Evolutionary conservation across 2,329 filamentous ascomycete species (phyloP).

Genomic region (Leptographium procerum): DNA sequence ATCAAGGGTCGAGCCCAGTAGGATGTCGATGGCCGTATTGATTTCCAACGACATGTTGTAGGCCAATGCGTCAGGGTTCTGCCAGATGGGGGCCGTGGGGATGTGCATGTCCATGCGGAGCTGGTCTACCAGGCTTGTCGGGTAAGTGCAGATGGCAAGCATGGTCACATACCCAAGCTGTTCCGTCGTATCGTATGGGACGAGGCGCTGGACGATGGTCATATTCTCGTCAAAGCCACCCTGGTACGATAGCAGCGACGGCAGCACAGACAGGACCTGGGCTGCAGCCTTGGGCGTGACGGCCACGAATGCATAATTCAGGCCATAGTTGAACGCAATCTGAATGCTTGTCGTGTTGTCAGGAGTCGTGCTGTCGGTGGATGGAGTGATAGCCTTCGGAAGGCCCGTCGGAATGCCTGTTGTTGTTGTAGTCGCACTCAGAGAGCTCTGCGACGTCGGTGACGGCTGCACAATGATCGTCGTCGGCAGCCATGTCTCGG

Average conservation of each 20-base stretch:
- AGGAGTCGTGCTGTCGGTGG: conserved; percentile 41
- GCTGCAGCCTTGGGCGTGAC: conserved; percentile 58
- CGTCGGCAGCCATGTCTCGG: conserved; percentile 39
- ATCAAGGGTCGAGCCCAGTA: conserved; percentile 30
- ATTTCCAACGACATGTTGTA: conserved; percentile 67
- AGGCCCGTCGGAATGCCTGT: conserved; percentile 53
- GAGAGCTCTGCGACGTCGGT: conserved; percentile 26
- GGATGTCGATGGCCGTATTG: conserved; percentile 69
- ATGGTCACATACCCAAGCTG: conserved; percentile 73
- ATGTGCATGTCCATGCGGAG: conserved; percentile 60
- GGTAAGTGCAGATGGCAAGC: conserved; percentile 57
- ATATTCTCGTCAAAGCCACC: conserved; percentile 38
- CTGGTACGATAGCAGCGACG: conserved; percentile 56
- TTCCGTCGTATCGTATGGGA: conserved; percentile 61
- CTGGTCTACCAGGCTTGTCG: conserved; percentile 53
- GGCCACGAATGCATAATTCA: conserved; percentile 80
- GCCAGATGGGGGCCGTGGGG: conserved; percentile 64
- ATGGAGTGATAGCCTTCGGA: conserved; percentile 66
- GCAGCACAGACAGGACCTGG: conserved; percentile 76
- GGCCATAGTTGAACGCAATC: conserved; percentile 67
- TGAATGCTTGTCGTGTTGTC: conserved; percentile 63
- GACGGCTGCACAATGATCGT: conserved; percentile 47
- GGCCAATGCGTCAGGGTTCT: conserved; percentile 54
- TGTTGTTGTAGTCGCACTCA: conserved; percentile 27
- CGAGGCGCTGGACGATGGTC: conserved; percentile 59